phyloP scores from a whole-genome alignment of 495 filamentous ascomycete species.

The Lasiosphaeris hirsuta region DNA sequence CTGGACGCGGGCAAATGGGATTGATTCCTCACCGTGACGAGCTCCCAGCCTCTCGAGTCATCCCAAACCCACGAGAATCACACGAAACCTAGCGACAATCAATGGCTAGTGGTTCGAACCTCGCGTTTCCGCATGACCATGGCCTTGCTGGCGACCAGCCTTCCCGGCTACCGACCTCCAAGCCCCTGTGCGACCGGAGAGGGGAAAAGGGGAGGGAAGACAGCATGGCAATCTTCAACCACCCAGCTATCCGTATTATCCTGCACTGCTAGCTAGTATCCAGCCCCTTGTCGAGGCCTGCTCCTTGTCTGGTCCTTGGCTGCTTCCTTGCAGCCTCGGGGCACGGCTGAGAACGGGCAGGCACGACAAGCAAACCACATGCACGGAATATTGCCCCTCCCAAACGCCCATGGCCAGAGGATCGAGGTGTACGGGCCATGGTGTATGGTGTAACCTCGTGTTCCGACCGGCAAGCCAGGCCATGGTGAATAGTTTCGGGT shows the following conservation, averaged over 20 bases:
- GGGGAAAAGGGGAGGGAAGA: too few relatives aligned
- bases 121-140: slow-evolving; percentile 1
- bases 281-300: not conserved
- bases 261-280: too few relatives aligned
- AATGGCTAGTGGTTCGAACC: not conserved
- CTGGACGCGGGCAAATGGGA: slow-evolving; percentile 3
- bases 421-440: not conserved
- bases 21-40: slow-evolving; percentile 2
- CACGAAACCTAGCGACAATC: slow-evolving; percentile 2
- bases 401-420: not conserved
- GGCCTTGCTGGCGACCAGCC: not conserved
- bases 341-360: not conserved
- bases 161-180: not conserved
- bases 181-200: not conserved
- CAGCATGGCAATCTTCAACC: too few relatives aligned
- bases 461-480: slow-evolving; percentile 9
- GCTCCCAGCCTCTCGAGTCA: not conserved
- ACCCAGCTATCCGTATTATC: not conserved
- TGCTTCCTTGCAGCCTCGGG: not conserved
- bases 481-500: slow-evolving; percentile 3
- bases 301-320: not conserved
- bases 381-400: not conserved
- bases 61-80: not conserved
- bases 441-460: slow-evolving; percentile 7
- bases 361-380: not conserved